Base-by-base conservation (phyloP, 1,284 basidiomycete species). In the Ganoderma multipileum region DNA sequence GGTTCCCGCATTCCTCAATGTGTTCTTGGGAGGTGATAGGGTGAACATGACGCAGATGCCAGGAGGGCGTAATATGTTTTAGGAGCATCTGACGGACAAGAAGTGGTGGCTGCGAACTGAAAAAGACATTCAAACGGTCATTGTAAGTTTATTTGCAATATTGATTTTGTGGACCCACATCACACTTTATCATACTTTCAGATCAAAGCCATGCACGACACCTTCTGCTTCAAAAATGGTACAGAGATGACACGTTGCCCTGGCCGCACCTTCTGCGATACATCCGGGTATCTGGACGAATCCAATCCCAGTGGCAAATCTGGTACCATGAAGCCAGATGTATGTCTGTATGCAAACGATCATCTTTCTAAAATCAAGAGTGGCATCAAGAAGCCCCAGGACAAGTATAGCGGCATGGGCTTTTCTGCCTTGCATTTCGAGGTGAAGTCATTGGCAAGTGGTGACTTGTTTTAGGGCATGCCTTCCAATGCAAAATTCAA, bases 231-330 rank as follows among this genome's bases (percentile, higher is more conserved):
- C 16, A 2, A 55, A 12, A 18, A 33, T n/a, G 54, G 54, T 16
- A 30, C 54, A 30, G 2, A 2, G 16, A 55, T 30, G 54, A 33
- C 54, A 14, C 68, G 65, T 1, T 70, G 68, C 42, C 68, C 68
- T 2, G 65, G 65, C 2, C 67, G 67, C 38, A 52, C 44, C 23
- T 70, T 70, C 65, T 41, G 23, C 1, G 28, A 65, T 18, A 70
- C 68, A 3, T 64, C 65, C 18, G 18, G 33, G 0, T 33, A 55
- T 26, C 9, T 61, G 0, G 66, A 67, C 11, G 7, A 12, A 1
- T 23, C 8, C 18, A 33, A 33, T 33, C 54, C 57, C 7, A 18
- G n/a, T 2, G 68, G 62, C 7, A 28, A 54, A 20, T 26, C 26
- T 1, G 47, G 47, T 0, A 5, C 39, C 0, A 30, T n/a, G 18